A percentile compares a stretch with the other conserved stretches of the same genome.
Conservation (phyloP, 148 eudicot genomes). For the Fagopyrum homotropicum region DNA sequence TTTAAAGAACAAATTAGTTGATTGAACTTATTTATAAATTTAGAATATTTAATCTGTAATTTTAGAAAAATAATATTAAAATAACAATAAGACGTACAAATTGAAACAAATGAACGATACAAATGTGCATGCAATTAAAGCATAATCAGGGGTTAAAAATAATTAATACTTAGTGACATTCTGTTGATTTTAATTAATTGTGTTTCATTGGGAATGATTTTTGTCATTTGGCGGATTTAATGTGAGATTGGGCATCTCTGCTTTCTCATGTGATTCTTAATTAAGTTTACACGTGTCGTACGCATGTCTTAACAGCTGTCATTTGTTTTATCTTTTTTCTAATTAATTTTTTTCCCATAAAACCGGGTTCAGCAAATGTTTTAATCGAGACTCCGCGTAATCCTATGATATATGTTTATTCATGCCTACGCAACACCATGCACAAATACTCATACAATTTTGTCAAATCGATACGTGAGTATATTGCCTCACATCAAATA, state of each 20-base stretch:
- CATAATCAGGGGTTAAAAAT: background rate
- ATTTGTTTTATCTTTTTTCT: background rate
- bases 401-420: too few species aligned
- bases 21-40: too few species aligned
- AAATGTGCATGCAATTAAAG: background rate
- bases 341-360: background rate
- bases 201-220: conserved; percentile 10
- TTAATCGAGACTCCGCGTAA: too few species aligned
- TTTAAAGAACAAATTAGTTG: too few species aligned
- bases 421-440: too few species aligned
- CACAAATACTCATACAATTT: too few species aligned
- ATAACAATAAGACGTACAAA: background rate
- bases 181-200: conserved; percentile 7
- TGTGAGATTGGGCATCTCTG: conserved; percentile 11
- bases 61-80: too few species aligned
- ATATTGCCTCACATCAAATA: too few species aligned
- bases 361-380: too few species aligned
- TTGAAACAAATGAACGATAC: background rate
- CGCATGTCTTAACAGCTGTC: background rate
- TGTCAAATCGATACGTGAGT: too few species aligned
- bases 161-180: conserved; percentile 3
- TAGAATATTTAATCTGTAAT: too few species aligned
- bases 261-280: conserved; percentile 1
- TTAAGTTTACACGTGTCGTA: background rate
- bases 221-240: conserved; percentile 7